Conservation (phyloP, 306 rosid species). For the Sicyos edulis region DNA sequence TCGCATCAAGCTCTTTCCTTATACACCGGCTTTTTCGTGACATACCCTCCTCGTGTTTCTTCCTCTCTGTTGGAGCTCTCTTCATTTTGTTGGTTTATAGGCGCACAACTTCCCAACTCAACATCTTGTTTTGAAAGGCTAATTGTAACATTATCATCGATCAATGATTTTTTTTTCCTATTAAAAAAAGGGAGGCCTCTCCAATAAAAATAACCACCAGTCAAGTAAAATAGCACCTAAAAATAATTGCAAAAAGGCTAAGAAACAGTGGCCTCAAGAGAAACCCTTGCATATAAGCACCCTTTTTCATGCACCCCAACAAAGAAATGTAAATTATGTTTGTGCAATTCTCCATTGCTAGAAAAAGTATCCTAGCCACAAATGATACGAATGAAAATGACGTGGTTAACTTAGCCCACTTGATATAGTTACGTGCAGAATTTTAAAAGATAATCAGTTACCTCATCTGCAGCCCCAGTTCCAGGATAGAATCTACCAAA, state of each 20-base stretch:
- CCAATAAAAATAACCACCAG: background rate
- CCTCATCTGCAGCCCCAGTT: conserved; percentile 95
- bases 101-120: too few relatives aligned
- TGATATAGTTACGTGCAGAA: conserved; percentile 15
- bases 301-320: background rate
- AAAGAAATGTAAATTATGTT: background rate
- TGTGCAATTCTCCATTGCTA: background rate
- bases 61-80: too few relatives aligned
- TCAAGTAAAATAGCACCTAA: too few relatives aligned
- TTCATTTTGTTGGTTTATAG: too few relatives aligned
- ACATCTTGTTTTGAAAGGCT: too few relatives aligned
- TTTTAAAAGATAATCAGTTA: conserved; percentile 30
- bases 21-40: too few relatives aligned
- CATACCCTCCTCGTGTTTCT: too few relatives aligned
- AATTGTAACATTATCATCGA: too few relatives aligned
- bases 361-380: background rate
- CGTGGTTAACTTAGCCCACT: background rate
- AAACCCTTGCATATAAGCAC: background rate
- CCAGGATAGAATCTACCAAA: conserved; percentile 92
- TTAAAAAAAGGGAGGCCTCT: too few relatives aligned
- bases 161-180: too few relatives aligned
- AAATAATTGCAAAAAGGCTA: too few relatives aligned
- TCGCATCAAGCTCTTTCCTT: too few relatives aligned
- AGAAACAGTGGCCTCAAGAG: background rate
- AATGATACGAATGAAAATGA: background rate